These are phyloP conservation scores for Phytopythium cucurbitacearum DNA, from an alignment of 352 stramenopile species.

Conservation along the genomic window DNA sequence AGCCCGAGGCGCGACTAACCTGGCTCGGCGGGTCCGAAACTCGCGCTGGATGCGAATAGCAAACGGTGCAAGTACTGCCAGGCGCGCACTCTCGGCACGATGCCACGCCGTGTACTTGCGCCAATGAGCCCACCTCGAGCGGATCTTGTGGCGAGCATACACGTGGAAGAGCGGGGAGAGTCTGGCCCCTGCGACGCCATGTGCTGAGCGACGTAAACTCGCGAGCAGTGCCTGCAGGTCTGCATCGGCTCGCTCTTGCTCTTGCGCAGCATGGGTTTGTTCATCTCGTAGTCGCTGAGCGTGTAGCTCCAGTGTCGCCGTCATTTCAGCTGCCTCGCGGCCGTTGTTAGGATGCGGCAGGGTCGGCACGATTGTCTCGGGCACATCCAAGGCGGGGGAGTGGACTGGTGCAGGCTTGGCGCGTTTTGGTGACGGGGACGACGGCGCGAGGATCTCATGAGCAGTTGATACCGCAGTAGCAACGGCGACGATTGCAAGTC, in stretches of 20 bases:
- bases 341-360: too few relatives aligned
- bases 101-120: conserved; percentile 38
- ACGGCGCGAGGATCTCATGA: conserved; percentile 45
- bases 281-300: too few relatives aligned
- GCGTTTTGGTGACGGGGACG: conserved; percentile 10
- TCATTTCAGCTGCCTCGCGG: too few relatives aligned
- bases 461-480: conserved; percentile 17
- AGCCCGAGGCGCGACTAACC: conserved; percentile 21
- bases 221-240: conserved; percentile 36
- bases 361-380: too few relatives aligned
- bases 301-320: too few relatives aligned
- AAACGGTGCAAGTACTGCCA: conserved; percentile 35
- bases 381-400: too few relatives aligned
- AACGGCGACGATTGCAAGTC: conserved; percentile 22
- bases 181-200: conserved; percentile 36
- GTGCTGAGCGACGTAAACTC: conserved; percentile 27
- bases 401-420: not conserved
- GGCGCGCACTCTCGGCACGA: conserved; percentile 24
- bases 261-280: too few relatives aligned
- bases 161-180: conserved; percentile 61
- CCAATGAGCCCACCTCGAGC: conserved; percentile 35
- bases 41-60: conserved; percentile 56
- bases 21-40: conserved; percentile 21
- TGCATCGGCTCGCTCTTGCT: conserved; percentile 7
- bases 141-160: conserved; percentile 36